Evolutionary conservation across 495 filamentous ascomycete species (phyloP).

Genomic region (Daldinia bambusicola): DNA sequence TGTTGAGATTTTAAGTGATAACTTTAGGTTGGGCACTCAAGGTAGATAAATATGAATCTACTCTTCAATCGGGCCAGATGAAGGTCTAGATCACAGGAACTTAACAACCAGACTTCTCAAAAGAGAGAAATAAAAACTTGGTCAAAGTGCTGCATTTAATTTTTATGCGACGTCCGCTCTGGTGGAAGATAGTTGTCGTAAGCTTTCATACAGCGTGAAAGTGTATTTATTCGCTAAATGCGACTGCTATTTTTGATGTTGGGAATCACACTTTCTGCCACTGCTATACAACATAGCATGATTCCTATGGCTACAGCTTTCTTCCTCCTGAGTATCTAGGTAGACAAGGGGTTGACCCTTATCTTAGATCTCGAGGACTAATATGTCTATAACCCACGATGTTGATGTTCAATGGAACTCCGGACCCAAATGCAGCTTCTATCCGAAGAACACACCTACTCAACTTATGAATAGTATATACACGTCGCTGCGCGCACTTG

Average conservation of each 20-base stretch:
- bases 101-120: background rate
- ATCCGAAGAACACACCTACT: background rate
- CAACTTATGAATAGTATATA: background rate
- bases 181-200: background rate
- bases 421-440: background rate
- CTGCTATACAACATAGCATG: constrained; percentile 23
- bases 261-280: constrained; percentile 14
- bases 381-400: background rate
- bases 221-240: background rate
- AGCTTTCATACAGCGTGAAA: constrained; percentile 4
- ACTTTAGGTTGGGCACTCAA: no score
- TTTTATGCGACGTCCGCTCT: constrained; percentile 3
- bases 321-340: background rate
- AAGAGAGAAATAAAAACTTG: background rate
- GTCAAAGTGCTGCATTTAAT: background rate
- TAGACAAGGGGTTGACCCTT: constrained; percentile 11
- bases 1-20: background rate
- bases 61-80: background rate
- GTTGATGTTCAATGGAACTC: background rate
- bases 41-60: no score
- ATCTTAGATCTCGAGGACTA: background rate
- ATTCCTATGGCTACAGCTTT: background rate
- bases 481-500: background rate
- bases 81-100: background rate
- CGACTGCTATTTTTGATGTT: background rate